Conservation (phyloP, 306 rosid species). For the Sphenostylis stenocarpa region DNA sequence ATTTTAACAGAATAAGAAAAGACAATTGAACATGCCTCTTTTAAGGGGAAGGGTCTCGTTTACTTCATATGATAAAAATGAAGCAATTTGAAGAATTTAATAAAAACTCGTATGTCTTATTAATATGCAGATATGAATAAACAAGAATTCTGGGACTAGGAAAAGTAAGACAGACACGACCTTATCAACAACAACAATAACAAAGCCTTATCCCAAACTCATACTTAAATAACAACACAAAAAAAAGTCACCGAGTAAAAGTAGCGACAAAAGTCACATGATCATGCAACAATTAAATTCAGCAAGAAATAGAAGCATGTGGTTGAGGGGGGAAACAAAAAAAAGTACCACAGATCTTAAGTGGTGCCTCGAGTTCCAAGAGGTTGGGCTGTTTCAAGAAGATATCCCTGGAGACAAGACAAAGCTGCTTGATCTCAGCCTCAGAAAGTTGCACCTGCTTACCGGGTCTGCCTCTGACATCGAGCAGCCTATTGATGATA, state of each 20-base stretch:
- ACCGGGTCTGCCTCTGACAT: conserved; percentile 66
- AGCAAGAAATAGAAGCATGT: conserved; percentile 1
- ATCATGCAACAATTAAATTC: neutral
- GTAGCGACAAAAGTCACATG: conserved; percentile 5
- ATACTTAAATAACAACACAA: neutral
- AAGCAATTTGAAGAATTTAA: neutral
- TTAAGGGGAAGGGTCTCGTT: neutral
- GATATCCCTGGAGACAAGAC: conserved; percentile 60
- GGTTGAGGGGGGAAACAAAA: neutral
- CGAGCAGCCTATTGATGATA: conserved; percentile 68
- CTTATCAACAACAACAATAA: neutral
- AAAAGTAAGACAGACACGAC: neutral
- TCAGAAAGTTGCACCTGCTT: conserved; percentile 75
- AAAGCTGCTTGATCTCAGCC: conserved; percentile 74
- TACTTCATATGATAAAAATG: neutral
- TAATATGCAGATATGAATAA: neutral
- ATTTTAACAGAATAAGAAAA: neutral
- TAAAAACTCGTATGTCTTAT: neutral
- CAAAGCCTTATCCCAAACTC: neutral
- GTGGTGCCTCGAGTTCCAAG: conserved; percentile 82
- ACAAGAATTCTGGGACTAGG: neutral
- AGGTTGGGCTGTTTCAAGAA: conserved; percentile 83
- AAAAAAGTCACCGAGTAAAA: conserved; percentile 12
- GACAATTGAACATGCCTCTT: neutral
- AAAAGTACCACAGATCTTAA: conserved; percentile 82